Conservation (phyloP, 768 basidiomycete species). For the Butyriboletus loyo region DNA sequence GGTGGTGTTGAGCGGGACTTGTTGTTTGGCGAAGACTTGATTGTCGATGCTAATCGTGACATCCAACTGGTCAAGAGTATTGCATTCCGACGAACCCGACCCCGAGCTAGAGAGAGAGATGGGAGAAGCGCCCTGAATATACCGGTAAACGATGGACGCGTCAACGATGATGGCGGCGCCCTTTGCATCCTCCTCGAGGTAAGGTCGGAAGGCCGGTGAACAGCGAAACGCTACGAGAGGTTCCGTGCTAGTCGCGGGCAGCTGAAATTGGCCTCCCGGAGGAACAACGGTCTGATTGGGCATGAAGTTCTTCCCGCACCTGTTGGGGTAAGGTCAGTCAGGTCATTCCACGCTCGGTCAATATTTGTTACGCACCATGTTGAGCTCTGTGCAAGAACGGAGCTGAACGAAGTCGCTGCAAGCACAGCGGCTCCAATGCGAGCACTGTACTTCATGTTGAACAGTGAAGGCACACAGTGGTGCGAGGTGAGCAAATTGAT, state of each 20-base stretch:
- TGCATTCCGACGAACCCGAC: not conserved
- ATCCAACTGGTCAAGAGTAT: slow-evolving; percentile 9
- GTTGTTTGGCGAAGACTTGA: slow-evolving; percentile 19
- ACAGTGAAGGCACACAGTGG: not conserved
- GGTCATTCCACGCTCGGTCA: too few species aligned
- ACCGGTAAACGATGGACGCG: slow-evolving; percentile 34
- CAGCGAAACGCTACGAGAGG: slow-evolving; percentile 48
- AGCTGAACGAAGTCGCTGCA: slow-evolving; percentile 4
- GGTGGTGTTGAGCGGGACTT: slow-evolving; percentile 38
- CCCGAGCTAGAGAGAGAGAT: slow-evolving; percentile 21
- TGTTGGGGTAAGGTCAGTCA: slow-evolving; percentile 10
- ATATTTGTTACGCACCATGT: slow-evolving; percentile 22
- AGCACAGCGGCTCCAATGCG: slow-evolving; percentile 7
- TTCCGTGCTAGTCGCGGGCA: slow-evolving; percentile 31
- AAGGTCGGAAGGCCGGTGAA: slow-evolving; percentile 45
- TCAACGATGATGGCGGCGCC: slow-evolving; percentile 35
- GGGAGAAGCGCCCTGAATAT: slow-evolving; percentile 34
- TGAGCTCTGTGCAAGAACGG: slow-evolving; percentile 16
- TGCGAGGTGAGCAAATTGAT: not conserved
- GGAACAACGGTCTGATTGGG: slow-evolving; percentile 38
- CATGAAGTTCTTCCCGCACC: slow-evolving; percentile 54
- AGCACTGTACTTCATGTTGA: slow-evolving; percentile 16
- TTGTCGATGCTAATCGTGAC: slow-evolving; percentile 34
- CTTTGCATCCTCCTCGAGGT: slow-evolving; percentile 40
- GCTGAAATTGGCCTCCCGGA: slow-evolving; percentile 45